These are phyloP conservation scores for Clavulina sp. DNA, from an alignment of 768 basidiomycete genomes.

Conservation along the genomic window DNA sequence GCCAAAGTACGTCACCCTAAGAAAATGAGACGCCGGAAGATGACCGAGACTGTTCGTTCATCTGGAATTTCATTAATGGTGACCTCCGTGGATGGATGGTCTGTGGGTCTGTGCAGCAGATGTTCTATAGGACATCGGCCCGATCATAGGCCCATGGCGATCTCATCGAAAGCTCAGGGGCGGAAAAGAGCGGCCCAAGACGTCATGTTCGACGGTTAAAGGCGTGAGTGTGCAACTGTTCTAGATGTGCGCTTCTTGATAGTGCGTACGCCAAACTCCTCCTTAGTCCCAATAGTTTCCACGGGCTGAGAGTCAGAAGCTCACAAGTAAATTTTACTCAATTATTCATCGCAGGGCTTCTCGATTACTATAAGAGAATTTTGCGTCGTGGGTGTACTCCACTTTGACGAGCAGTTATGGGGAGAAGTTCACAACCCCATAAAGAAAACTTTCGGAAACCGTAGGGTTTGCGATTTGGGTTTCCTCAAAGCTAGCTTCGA, in stretches of 20 bases:
- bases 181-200: slow-evolving; percentile 79
- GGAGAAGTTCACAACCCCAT: too few species aligned
- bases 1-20: slow-evolving; percentile 89
- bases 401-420: too few species aligned
- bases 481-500: slow-evolving; percentile 66
- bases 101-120: slow-evolving; percentile 63
- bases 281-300: slow-evolving; percentile 69
- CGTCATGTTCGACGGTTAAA: slow-evolving; percentile 77
- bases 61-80: slow-evolving; percentile 25
- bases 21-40: too few species aligned
- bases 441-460: slow-evolving; percentile 85
- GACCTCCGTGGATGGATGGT: too few species aligned
- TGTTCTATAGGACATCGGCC: slow-evolving; percentile 36
- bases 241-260: too few species aligned
- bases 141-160: slow-evolving; percentile 54
- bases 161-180: slow-evolving; percentile 57
- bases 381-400: slow-evolving; percentile 66
- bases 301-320: slow-evolving; percentile 75
- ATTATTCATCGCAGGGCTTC: slow-evolving; percentile 69
- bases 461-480: slow-evolving; percentile 57
- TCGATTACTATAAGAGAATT: slow-evolving; percentile 73
- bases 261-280: slow-evolving; percentile 23
- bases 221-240: too few species aligned
- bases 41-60: neutral
- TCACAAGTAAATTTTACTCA: slow-evolving; percentile 62